Evolutionary conservation across 805 yeast species (phyloP), one percentile per base, ranked within the genome.

Genomic region (Candida maesae): DNA sequence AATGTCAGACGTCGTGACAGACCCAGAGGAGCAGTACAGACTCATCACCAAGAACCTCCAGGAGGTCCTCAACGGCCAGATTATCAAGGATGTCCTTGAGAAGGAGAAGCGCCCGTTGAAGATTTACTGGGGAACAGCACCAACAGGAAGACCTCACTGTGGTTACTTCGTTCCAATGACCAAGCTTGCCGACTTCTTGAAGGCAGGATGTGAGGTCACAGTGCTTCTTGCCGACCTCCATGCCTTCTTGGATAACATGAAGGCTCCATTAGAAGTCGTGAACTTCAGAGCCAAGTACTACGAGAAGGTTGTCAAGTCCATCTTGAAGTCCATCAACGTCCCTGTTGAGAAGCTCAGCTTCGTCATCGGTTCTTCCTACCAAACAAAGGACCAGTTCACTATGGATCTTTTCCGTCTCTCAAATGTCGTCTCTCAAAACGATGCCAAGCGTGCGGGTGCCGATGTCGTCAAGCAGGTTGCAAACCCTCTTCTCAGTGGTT

Each of bases 101-200:
- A 81, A 76, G 41, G 84, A 87, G 58, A 78, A 87, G 55, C 79
- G 95, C 55, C 86, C 93, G 12, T 65, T 95, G 52, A 84, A 79
- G 58, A 67, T 93, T 58, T 93, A 93, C 78, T 93, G 97, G 98
- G 99, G 99, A 52, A 90, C 98, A 16, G 99, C 99, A 7, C 98
- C 99, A 46, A 93, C 99, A 5, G 99, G 99, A 39, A 86, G 79
- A 66, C 96, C 98, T 33, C 99, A 93, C 68, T 90, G 97, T 70
- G 99, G 98, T 38, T 93, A 93, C 74, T 88, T 93, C 60, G 99
- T 93, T 28, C 93, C 98, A 39, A 91, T 93, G 98, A 84, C 95
- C 47, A 91, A 93, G 65, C 67, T 93, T 53, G 98, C 98, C 2
- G 90, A 93, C 63, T 88, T 91, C 63, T 75, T 93, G 64, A 83